These are phyloP conservation scores for Zymoseptoria pseudotritici DNA, from an alignment of 2,329 filamentous ascomycete genomes.

Conservation along the genomic window DNA sequence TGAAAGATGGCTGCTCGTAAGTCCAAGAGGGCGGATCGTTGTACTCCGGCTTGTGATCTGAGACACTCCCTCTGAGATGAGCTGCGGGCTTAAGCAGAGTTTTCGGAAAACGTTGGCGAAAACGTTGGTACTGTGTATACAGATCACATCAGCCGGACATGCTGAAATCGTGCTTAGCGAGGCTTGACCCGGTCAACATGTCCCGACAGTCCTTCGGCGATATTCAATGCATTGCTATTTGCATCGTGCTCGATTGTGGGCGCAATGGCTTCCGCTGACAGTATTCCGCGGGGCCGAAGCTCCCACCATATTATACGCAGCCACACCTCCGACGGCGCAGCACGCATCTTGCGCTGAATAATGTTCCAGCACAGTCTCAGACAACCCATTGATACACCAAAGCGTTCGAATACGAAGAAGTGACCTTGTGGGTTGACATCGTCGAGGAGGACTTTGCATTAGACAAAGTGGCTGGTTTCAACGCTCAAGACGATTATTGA, in stretches of 20 bases:
- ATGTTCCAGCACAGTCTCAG: background rate
- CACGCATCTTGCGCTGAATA: background rate
- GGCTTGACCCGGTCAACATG: slow-evolving; percentile 13
- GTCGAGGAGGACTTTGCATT: background rate
- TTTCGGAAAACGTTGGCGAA: background rate
- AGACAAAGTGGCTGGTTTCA: background rate
- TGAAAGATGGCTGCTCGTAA: slow-evolving; percentile 10
- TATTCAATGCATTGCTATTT: slow-evolving; percentile 5
- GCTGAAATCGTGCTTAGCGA: slow-evolving; percentile 15
- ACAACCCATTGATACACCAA: background rate
- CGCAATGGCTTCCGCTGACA: slow-evolving; percentile 13
- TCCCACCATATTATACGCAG: background rate
- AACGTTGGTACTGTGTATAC: slow-evolving; percentile 11
- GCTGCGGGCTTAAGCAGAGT: background rate
- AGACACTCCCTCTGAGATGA: slow-evolving; percentile 7
- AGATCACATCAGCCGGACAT: slow-evolving; percentile 2
- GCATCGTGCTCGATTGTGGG: slow-evolving; percentile 1
- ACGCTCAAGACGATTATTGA: background rate
- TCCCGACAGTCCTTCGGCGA: slow-evolving; percentile 5
- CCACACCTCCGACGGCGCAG: background rate
- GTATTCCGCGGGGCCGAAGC: slow-evolving; percentile 4
- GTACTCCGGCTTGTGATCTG: slow-evolving; percentile 12
- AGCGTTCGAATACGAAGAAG: background rate
- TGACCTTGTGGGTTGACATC: background rate
- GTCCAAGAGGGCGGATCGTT: slow-evolving; percentile 15